Conservation (phyloP, 805 yeast species). For the Zygotorulaspora chibaensis region DNA sequence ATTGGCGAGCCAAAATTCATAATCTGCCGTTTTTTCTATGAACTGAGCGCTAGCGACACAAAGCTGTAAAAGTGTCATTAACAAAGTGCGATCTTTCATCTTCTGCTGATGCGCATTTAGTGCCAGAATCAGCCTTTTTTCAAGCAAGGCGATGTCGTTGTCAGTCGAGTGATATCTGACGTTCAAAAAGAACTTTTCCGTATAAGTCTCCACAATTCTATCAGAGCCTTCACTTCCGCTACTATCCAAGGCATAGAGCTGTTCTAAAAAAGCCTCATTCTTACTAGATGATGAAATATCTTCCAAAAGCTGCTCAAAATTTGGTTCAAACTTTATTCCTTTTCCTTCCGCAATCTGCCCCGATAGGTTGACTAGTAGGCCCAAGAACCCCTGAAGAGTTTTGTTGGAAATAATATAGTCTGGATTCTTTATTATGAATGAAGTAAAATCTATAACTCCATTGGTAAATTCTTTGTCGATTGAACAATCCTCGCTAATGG, state of each 20-base stretch:
- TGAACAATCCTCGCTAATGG: background rate
- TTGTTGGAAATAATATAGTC: background rate
- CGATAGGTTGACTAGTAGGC: conserved; percentile 1
- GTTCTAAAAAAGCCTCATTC: conserved; percentile 1
- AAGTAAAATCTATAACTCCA: conserved; percentile 1
- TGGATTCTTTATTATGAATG: background rate
- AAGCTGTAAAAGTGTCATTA: background rate
- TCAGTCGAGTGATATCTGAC: background rate
- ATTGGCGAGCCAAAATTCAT: background rate
- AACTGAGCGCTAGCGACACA: background rate
- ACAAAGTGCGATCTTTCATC: conserved; percentile 1
- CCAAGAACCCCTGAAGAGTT: background rate
- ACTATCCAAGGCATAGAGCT: background rate
- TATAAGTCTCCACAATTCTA: background rate
- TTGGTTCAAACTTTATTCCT: background rate
- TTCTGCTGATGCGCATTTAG: background rate
- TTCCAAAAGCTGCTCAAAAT: background rate
- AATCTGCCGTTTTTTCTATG: background rate
- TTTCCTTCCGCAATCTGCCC: background rate
- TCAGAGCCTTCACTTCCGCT: background rate
- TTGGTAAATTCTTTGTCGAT: background rate
- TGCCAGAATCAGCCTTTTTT: background rate
- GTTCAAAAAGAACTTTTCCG: background rate
- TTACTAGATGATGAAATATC: conserved; percentile 2
- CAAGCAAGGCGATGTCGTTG: background rate